Evolutionary conservation across 1,284 basidiomycete species (phyloP), one percentile per base, ranked within the genome.

Genomic region (Leccinum subfulvum): DNA sequence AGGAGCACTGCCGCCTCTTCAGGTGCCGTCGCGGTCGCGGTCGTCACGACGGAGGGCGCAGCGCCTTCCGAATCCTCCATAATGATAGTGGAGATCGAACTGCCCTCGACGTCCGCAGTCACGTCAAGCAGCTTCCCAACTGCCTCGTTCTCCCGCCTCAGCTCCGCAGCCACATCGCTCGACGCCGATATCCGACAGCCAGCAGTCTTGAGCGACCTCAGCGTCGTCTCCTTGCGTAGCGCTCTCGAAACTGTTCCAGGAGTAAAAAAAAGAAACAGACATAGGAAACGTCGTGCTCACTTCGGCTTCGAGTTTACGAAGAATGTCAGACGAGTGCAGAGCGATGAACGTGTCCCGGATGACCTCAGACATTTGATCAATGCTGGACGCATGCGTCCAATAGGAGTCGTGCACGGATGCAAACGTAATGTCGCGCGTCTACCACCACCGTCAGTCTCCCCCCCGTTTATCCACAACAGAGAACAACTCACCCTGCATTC

Each of bases 401-500:
- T 98, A 99, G 1, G 95, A 98, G 75, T 99, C 97, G 77, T 99
- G 97, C 13, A 99, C 97, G 3, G 94, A 93, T 0, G 96, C 97
- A 74, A 98, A 98, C 0, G 90, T 90, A 64, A 97, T 75, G 56
- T 81, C 82, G 70, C 84, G 83, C 18, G 86, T 83, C 89, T 92
- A 64, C 21, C 58, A 13, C 8, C 47, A 49, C 35, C 49, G 44
- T 71, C 56, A 70, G 57, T 47, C 39, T 33, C 8, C 10, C 10
- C 56, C 47, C 37, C 49, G 37, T 14, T 26, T 37, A 14, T 21
- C 13, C 37, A 33, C 16, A n/a, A 47, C 30, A 26, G 10, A 26
- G 35, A 49, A 2, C 10, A 47, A 80, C 86, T 65, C 75, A 92
- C 90, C 69, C 84, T 80, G 74, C 94, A 98, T 71, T 94, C 90